Evolutionary conservation across 1,284 basidiomycete species (phyloP).

Genomic region (Cystobasidium pallidum): DNA sequence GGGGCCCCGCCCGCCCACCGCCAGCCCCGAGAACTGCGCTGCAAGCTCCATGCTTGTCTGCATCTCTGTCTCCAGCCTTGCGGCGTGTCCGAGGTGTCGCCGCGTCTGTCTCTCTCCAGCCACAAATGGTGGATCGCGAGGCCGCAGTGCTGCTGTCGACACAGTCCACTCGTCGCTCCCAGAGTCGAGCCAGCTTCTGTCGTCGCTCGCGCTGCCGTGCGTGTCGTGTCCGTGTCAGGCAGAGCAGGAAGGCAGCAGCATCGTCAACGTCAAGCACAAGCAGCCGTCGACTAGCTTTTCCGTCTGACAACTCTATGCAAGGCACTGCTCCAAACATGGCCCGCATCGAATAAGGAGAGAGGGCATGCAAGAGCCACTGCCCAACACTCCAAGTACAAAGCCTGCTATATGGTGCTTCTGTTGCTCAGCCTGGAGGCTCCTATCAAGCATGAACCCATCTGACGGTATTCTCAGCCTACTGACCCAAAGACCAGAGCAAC

Average conservation of each 20-base stretch:
- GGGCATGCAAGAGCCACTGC: too few relatives aligned
- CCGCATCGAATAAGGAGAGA: too few relatives aligned
- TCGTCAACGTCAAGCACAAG: too few relatives aligned
- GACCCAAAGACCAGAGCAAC: too few relatives aligned
- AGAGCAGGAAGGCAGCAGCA: background rate
- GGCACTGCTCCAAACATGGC: background rate
- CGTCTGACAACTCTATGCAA: conserved; percentile 1
- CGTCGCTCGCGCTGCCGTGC: background rate
- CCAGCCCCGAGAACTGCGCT: conserved; percentile 20
- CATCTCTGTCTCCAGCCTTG: background rate
- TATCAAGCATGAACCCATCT: too few relatives aligned
- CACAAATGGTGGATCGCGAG: background rate
- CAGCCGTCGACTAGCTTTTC: background rate
- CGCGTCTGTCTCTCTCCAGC: background rate
- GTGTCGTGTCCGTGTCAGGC: background rate
- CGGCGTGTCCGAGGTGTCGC: background rate
- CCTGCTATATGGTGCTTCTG: too few relatives aligned
- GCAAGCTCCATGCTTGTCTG: conserved; percentile 12
- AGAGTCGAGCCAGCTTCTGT: background rate
- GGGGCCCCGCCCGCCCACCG: background rate
- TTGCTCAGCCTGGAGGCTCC: too few relatives aligned
- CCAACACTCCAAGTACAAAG: too few relatives aligned
- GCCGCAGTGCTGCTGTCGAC: background rate
- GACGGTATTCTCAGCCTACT: too few relatives aligned
- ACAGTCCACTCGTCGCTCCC: too few relatives aligned